Conservation (phyloP, 441 rosid species). For the Viola pubescens region DNA sequence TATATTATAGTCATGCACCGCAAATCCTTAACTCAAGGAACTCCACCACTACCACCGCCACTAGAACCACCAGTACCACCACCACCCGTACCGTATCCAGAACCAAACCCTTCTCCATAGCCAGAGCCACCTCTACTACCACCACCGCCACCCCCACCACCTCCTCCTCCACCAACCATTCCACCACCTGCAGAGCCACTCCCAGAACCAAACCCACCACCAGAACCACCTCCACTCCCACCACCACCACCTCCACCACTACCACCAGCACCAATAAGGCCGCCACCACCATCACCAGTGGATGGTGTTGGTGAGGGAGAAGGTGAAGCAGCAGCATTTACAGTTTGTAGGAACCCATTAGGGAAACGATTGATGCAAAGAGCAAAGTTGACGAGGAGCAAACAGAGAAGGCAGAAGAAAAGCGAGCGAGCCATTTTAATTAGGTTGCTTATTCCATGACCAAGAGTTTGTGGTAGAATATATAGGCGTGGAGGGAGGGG, state of each 20-base stretch:
- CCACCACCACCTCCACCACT: not conserved
- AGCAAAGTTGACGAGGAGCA: constrained; percentile 8
- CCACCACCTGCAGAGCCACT: constrained; percentile 4
- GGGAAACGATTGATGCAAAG: not conserved
- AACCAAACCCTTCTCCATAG: constrained; percentile 15
- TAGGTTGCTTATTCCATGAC: not conserved
- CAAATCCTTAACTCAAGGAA: not conserved
- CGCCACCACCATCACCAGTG: not conserved
- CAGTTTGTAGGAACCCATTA: not conserved
- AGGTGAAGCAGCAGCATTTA: not conserved
- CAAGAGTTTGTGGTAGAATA: too few relatives aligned
- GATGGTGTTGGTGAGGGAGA: constrained; percentile 7
- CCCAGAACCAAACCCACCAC: constrained; percentile 11
- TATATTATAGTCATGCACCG: too few relatives aligned
- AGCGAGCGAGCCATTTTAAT: constrained; percentile 10
- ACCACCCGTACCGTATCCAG: constrained; percentile 20
- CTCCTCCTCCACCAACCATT: not conserved
- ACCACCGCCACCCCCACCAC: constrained; percentile 5
- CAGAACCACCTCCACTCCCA: constrained; percentile 4
- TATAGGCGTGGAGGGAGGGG: too few relatives aligned
- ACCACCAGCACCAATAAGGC: not conserved
- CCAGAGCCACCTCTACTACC: constrained; percentile 4
- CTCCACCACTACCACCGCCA: not conserved
- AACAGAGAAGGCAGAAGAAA: not conserved
- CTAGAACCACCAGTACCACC: constrained; percentile 8